Percentiles rank a stretch among this genome's conserved stretches.
These are phyloP conservation scores for Tylopilus vinaceipallidus DNA, from an alignment of 768 basidiomycete genomes.

Conservation along the genomic window DNA sequence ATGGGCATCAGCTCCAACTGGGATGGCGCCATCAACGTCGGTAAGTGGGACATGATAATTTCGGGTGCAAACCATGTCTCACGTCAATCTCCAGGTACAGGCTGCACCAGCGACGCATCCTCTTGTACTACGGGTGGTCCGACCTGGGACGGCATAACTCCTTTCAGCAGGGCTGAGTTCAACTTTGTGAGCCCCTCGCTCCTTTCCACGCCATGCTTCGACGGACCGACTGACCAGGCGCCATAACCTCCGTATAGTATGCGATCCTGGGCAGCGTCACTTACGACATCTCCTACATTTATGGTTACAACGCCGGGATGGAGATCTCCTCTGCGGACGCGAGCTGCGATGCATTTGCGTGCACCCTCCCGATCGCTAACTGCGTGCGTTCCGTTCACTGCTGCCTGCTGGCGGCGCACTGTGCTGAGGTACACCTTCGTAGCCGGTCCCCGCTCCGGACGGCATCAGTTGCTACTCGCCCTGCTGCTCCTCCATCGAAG, in stretches of 20 bases:
- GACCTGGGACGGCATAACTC: slow-evolving; percentile 21
- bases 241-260: not conserved
- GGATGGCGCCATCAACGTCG: slow-evolving; percentile 23
- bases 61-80: not conserved
- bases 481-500: slow-evolving; percentile 15
- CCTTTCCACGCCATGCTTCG: not conserved
- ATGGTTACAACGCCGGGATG: slow-evolving; percentile 25
- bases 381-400: slow-evolving; percentile 10
- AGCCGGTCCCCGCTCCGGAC: slow-evolving; percentile 20
- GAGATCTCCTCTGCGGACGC: slow-evolving; percentile 16
- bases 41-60: slow-evolving; percentile 1
- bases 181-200: slow-evolving; percentile 14
- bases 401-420: not conserved
- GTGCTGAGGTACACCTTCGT: not conserved
- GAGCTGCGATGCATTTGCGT: slow-evolving; percentile 19
- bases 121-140: slow-evolving; percentile 22
- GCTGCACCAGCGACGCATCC: slow-evolving; percentile 13
- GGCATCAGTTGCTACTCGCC: slow-evolving; percentile 18
- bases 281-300: slow-evolving; percentile 24
- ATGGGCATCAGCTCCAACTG: slow-evolving; percentile 20
- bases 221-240: too few species aligned
- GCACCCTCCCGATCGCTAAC: slow-evolving; percentile 11
- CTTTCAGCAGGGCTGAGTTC: slow-evolving; percentile 18
- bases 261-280: slow-evolving; percentile 11
- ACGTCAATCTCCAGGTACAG: slow-evolving; percentile 12